Percentiles rank a stretch among this genome's conserved stretches.
phyloP scores from a whole-genome alignment of 2,329 filamentous ascomycete species.

The Cladophialophora yegresii region DNA sequence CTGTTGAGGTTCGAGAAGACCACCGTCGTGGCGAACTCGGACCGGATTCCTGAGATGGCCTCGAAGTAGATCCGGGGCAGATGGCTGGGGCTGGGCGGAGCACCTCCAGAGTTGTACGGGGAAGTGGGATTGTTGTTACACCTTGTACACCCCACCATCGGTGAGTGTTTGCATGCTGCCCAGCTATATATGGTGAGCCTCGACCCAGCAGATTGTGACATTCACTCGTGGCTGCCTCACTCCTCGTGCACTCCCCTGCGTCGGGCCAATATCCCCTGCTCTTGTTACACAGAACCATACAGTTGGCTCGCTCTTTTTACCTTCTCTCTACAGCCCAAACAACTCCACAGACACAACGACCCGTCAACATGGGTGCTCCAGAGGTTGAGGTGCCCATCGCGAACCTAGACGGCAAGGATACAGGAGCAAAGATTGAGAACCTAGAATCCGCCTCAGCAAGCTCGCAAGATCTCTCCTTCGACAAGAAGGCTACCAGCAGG shows the following conservation, averaged over 20 bases:
- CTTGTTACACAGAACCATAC: constrained; percentile 9
- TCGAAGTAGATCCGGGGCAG: constrained; percentile 22
- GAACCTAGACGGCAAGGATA: constrained; percentile 10
- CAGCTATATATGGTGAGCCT: constrained; percentile 24
- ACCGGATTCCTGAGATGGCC: not conserved
- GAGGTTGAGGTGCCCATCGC: constrained; percentile 23
- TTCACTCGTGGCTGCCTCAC: constrained; percentile 1
- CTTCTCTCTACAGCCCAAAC: not conserved
- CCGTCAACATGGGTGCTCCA: constrained; percentile 15
- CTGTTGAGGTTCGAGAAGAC: constrained; percentile 2
- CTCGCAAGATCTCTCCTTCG: constrained; percentile 35
- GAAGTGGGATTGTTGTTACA: constrained; percentile 14
- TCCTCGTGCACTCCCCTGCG: not conserved
- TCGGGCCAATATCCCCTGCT: not conserved
- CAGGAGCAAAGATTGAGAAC: constrained; percentile 29
- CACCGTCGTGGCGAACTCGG: not conserved
- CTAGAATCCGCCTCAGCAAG: constrained; percentile 33
- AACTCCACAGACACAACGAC: not conserved
- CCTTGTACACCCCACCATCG: constrained; percentile 13
- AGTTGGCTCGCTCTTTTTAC: not conserved
- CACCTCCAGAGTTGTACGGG: constrained; percentile 13
- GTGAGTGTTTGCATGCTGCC: constrained; percentile 13
- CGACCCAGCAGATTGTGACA: constrained; percentile 5
- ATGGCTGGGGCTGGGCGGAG: constrained; percentile 24
- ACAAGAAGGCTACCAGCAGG: constrained; percentile 31